Evolutionary conservation across 2,329 filamentous ascomycete species (phyloP), one percentile per base, ranked within the genome.

Genomic region (Aspergillus versicolor): DNA sequence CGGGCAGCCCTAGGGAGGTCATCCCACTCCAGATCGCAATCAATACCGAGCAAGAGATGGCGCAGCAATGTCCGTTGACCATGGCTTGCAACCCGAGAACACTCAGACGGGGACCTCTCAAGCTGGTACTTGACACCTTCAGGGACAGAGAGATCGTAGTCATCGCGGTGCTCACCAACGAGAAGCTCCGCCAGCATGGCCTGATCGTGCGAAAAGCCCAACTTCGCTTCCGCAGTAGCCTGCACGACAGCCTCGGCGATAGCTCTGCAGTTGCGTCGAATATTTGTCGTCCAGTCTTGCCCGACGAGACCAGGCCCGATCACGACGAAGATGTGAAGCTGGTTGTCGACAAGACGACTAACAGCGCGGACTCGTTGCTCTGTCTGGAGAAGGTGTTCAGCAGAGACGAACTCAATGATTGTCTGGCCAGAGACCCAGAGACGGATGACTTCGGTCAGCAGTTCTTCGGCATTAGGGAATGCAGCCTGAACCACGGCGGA

Each of bases 381-480:
- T 3, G 48, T 59, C 7, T 58, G 60, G 5, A 60, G 17, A 1
- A 62, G 45, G 12, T 62, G 60, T 4, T 54, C 52, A 7, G 60
- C 52, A 1, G 60, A 60, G 3, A 62, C 58, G 17, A 62, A 56
- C 17, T 62, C 60, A n/a, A 62, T 56, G 6, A 51, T 22, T 3
- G 54, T 54, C 19, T 62, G 48, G n/a, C 57, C 60, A 2, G 44
- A 42, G 27, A 73, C 71, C 66, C 70, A 75, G n/a, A 65, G 59
- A 13, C 68, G 60, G 21, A 74, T 61, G 8, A 71, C 65, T 17
- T 63, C 65, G 12, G 68, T 56, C 11, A 76, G 57, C 1, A 78
- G 61, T 0, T 67, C 52, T 4, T 64, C 63, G 0, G 68, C 65
- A 17, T 70, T 64, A 3, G 76, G 80, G 52, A 81, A 82, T 0